Conservation (phyloP, 1,284 basidiomycete species). For the Cutaneotrichosporon cyanovorans region DNA sequence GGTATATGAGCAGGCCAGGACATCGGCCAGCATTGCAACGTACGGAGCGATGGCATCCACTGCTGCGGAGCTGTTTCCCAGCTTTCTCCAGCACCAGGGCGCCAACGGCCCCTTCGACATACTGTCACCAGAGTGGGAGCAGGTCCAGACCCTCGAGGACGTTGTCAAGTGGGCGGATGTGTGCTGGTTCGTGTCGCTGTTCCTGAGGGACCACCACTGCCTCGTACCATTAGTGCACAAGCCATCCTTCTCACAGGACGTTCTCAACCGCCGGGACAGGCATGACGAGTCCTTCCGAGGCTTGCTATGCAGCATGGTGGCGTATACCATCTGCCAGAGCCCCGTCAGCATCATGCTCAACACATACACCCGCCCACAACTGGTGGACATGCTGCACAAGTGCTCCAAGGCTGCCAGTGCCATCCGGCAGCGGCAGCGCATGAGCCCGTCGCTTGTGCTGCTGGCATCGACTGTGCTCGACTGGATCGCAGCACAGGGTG, state of each 20-base stretch:
- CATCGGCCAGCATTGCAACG: no score
- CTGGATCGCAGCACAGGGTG: slow-evolving; percentile 20
- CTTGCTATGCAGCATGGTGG: slow-evolving; percentile 24
- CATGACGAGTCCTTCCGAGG: slow-evolving; percentile 24
- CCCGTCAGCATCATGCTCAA: slow-evolving; percentile 21
- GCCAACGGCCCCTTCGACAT: background rate
- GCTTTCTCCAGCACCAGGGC: background rate
- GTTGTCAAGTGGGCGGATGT: slow-evolving; percentile 24
- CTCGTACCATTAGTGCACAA: slow-evolving; percentile 29
- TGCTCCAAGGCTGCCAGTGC: slow-evolving; percentile 19
- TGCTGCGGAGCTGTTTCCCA: background rate
- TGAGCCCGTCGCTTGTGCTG: slow-evolving; percentile 12
- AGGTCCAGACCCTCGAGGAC: slow-evolving; percentile 12
- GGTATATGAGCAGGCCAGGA: background rate
- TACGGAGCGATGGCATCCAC: no score
- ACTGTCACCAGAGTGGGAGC: background rate
- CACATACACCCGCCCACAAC: slow-evolving; percentile 14
- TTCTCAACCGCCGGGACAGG: slow-evolving; percentile 23
- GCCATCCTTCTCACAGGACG: slow-evolving; percentile 26
- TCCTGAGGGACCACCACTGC: slow-evolving; percentile 26
- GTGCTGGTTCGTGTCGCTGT: slow-evolving; percentile 25
- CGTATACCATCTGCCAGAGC: slow-evolving; percentile 28
- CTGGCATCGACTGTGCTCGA: slow-evolving; percentile 19
- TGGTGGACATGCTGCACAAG: slow-evolving; percentile 16
- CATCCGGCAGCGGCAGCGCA: slow-evolving; percentile 19